These are phyloP conservation scores for Triadica sebifera DNA, from an alignment of 345 rosid genomes.

Conservation along the genomic window DNA sequence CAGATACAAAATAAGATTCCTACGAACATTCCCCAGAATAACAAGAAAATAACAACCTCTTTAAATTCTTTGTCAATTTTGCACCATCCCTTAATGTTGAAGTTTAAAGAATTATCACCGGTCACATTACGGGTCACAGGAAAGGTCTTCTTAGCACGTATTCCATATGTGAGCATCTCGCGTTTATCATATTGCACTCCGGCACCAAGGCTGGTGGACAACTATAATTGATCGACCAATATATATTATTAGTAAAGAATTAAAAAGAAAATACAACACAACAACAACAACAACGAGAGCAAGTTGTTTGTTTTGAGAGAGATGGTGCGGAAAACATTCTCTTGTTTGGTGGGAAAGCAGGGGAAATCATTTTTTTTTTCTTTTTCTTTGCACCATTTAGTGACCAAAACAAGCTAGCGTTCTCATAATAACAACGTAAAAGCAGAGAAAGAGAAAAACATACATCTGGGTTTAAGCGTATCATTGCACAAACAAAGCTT, in stretches of 20 bases:
- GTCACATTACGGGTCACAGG: constrained; percentile 60
- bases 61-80: constrained; percentile 68
- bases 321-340: too few species aligned
- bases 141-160: constrained; percentile 74
- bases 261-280: too few species aligned
- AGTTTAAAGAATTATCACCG: constrained; percentile 44
- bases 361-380: too few species aligned
- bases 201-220: constrained; percentile 57
- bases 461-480: constrained; percentile 68
- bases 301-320: not conserved
- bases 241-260: not conserved
- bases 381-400: too few species aligned
- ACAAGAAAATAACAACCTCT: constrained; percentile 41
- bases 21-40: not conserved
- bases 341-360: too few species aligned
- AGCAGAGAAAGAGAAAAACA: constrained; percentile 13
- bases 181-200: constrained; percentile 72
- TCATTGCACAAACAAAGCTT: constrained; percentile 54
- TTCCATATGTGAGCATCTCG: constrained; percentile 57
- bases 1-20: not conserved
- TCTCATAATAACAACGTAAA: not conserved
- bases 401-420: not conserved
- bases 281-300: not conserved
- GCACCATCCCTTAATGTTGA: constrained; percentile 70
- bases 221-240: constrained; percentile 28